A percentile compares a stretch with the other conserved stretches of the same genome.
These are phyloP conservation scores for Fistulina hepatica DNA, from an alignment of 1,284 basidiomycete species.

Conservation along the genomic window DNA sequence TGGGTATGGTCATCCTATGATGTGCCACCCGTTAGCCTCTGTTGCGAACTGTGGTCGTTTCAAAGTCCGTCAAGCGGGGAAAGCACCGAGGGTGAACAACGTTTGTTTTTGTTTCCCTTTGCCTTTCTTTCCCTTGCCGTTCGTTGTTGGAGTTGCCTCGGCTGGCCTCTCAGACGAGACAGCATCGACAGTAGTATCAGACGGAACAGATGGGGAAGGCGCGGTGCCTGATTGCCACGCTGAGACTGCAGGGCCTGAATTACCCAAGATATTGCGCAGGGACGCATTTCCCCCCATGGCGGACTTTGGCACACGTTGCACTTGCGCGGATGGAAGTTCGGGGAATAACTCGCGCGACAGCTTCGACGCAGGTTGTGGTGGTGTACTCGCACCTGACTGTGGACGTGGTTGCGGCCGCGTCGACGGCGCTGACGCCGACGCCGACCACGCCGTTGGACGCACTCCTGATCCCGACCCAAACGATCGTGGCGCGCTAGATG, in stretches of 20 bases:
- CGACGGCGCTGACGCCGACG: conserved; percentile 16
- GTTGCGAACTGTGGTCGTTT: no score
- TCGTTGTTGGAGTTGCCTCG: no score
- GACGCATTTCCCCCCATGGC: conserved; percentile 56
- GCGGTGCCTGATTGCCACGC: conserved; percentile 44
- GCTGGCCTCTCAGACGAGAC: no score
- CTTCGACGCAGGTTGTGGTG: conserved; percentile 28
- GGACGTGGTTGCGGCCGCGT: conserved; percentile 6
- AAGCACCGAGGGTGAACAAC: conserved; percentile 60
- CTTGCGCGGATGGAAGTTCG: conserved; percentile 40
- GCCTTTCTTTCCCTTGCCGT: conserved; percentile 50
- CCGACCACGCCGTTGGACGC: conserved; percentile 50
- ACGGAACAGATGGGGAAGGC: no score
- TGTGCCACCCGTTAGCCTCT: no score
- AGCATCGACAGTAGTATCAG: no score
- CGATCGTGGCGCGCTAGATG: conserved; percentile 20
- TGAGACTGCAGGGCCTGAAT: conserved; percentile 31
- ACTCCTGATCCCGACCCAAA: conserved; percentile 21
- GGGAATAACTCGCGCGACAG: conserved; percentile 60
- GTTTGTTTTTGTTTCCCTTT: conserved; percentile 81
- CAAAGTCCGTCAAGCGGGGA: conserved; percentile 49
- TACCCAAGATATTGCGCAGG: conserved; percentile 61
- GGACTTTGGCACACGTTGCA: conserved; percentile 32
- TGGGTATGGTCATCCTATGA: no score
- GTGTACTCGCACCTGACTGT: conserved; percentile 13